Base-by-base conservation (phyloP, 768 basidiomycete species). In the Royoungia palumana region DNA sequence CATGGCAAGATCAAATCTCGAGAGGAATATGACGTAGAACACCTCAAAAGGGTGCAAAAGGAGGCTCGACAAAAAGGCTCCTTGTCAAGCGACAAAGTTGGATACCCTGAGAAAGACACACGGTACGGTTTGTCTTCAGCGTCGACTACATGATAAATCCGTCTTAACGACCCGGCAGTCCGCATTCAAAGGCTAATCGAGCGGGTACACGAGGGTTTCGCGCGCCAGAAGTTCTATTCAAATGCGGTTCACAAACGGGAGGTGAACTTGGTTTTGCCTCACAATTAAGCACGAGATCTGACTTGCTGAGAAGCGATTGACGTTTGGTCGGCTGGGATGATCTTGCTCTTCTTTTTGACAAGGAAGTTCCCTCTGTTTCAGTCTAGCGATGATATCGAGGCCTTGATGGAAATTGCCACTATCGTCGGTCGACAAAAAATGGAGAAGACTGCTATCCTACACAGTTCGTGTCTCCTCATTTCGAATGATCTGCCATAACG, bases 131-230 rank as follows among this genome's bases (percentile, higher is more conserved):
- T 37, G 67, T 49, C 42, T 37, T 44, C 10, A 46, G 12, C 22
- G 4, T 40, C 13, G 22, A 30, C 21, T 30, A 14, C 19, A 34
- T 38, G 28, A 20, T 30, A 34, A 41, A 8, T 42, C 20, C 9
- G 13, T 42, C 41, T 50, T 13, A 53, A n/a, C 20, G 35, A 37
- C 17, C 16, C 39, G 32, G 39, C 47, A 89, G 89, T 56, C 89
- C 90, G 1, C 73, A 76, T 34, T 87, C 90, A 44, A 94, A 94
- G 66, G 94, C 96, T 3, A 98, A 97, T 63, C 82, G 96, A 41
- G 96, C 96, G 2, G 96, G 96, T 4, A 99, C 96, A 12, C 73
- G 96, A 59, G 96, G 96, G 0, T 99, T 99, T 66, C 82, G 96
- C 49, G 94, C 96, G 2, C 96, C 96, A 0, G 96, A 99, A 60